These are phyloP conservation scores for Backusella psychrophila DNA, from an alignment of 192 early-diverging fungal species.

Conservation along the genomic window DNA sequence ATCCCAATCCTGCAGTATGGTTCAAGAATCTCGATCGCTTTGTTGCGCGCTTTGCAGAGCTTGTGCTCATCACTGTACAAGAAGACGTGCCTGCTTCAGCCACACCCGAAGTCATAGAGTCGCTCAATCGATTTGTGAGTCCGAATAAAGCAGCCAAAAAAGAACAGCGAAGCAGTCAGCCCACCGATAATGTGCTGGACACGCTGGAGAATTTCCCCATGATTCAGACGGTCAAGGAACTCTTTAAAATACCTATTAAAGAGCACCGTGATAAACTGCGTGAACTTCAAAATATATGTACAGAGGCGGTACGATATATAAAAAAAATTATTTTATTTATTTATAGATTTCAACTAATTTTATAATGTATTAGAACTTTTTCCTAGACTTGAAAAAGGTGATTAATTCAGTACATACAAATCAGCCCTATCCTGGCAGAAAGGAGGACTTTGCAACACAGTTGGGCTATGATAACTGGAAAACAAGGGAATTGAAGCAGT, in stretches of 20 bases:
- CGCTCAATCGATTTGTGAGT: slow-evolving; percentile 15
- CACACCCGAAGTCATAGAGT: slow-evolving; percentile 30
- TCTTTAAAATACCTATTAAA: slow-evolving; percentile 38
- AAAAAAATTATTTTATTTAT: too few relatives aligned
- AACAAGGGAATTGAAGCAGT: slow-evolving; percentile 48
- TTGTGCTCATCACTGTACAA: slow-evolving; percentile 42
- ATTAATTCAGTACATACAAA: slow-evolving; percentile 39
- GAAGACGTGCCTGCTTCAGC: slow-evolving; percentile 36
- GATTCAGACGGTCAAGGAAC: slow-evolving; percentile 32
- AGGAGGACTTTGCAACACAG: slow-evolving; percentile 49
- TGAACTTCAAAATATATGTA: slow-evolving; percentile 43
- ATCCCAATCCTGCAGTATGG: slow-evolving; percentile 35
- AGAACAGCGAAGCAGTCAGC: slow-evolving; percentile 2
- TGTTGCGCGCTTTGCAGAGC: slow-evolving; percentile 43
- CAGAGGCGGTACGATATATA: slow-evolving; percentile 40
- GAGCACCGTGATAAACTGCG: slow-evolving; percentile 37
- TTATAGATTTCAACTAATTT: neutral
- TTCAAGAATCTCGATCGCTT: slow-evolving; percentile 41
- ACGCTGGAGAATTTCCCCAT: slow-evolving; percentile 12
- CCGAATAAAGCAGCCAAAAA: slow-evolving; percentile 12
- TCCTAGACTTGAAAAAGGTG: slow-evolving; percentile 49
- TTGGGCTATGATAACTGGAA: slow-evolving; percentile 55
- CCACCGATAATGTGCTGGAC: neutral
- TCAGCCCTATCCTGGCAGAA: slow-evolving; percentile 31
- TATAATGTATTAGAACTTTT: slow-evolving; percentile 28